Conservation (phyloP, 2,329 filamentous ascomycete genomes). For the Penicillium aurantiogriseum region DNA sequence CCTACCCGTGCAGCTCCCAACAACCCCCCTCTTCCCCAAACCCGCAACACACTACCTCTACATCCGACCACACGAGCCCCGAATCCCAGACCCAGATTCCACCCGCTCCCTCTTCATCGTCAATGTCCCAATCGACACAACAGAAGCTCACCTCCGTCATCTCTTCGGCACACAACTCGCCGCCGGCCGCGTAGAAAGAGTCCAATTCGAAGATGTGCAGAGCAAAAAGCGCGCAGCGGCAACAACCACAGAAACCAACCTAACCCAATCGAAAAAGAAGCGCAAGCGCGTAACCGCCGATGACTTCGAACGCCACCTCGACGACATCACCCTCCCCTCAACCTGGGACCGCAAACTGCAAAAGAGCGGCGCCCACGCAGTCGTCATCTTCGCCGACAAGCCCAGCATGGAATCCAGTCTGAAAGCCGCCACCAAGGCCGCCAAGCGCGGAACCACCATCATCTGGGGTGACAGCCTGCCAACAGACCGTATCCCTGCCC, state of each 20-base stretch:
- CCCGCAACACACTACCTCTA: constrained; percentile 78
- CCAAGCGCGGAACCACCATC: constrained; percentile 58
- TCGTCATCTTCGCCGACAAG: constrained; percentile 80
- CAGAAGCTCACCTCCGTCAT: constrained; percentile 70
- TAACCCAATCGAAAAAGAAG: constrained; percentile 46
- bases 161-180: constrained; percentile 74
- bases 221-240: constrained; percentile 37
- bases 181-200: constrained; percentile 72
- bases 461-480: constrained; percentile 65
- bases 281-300: constrained; percentile 54
- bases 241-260: constrained; percentile 22
- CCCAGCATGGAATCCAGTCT: constrained; percentile 73
- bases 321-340: constrained; percentile 62
- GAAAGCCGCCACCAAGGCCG: constrained; percentile 68
- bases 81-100: constrained; percentile 70
- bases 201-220: constrained; percentile 64
- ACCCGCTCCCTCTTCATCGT: constrained; percentile 83
- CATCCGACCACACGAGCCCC: constrained; percentile 77
- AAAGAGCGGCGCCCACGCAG: constrained; percentile 71
- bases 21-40: constrained; percentile 61
- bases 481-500: constrained; percentile 53
- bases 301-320: constrained; percentile 55
- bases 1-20: constrained; percentile 66
- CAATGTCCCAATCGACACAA: constrained; percentile 83
- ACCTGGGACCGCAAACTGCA: constrained; percentile 72